These are phyloP conservation scores for Ogataea saltuana DNA, from an alignment of 805 yeast genomes.

Conservation along the genomic window DNA sequence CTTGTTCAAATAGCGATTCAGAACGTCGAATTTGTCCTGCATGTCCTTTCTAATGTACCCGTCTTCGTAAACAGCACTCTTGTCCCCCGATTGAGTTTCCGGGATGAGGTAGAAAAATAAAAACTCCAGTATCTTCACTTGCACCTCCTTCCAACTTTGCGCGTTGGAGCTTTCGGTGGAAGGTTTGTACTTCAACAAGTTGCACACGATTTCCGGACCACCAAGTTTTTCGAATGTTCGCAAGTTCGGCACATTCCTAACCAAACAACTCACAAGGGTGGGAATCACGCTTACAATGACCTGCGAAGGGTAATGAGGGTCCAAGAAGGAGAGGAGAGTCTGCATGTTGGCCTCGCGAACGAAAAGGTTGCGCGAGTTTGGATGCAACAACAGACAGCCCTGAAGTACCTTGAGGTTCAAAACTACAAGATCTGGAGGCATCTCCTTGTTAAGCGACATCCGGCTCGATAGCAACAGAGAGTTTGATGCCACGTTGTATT, in stretches of 20 bases:
- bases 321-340: constrained; percentile 31
- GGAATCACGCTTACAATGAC: constrained; percentile 47
- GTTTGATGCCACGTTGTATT: constrained; percentile 47
- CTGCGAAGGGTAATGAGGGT: constrained; percentile 14
- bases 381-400: constrained; percentile 62
- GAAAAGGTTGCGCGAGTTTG: constrained; percentile 53
- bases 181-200: constrained; percentile 37
- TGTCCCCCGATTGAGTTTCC: constrained; percentile 50
- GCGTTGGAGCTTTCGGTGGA: neutral
- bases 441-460: constrained; percentile 13
- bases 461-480: constrained; percentile 34
- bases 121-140: constrained; percentile 67
- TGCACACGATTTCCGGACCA: constrained; percentile 57
- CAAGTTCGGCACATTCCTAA: constrained; percentile 56
- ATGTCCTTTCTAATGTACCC: constrained; percentile 39
- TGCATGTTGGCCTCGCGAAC: constrained; percentile 42
- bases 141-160: constrained; percentile 49
- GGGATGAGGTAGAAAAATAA: constrained; percentile 68
- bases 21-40: constrained; percentile 44
- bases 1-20: constrained; percentile 44
- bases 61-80: constrained; percentile 25
- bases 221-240: constrained; percentile 56
- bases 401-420: constrained; percentile 46
- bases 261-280: constrained; percentile 56
- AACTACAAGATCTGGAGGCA: constrained; percentile 21